Base-by-base conservation (phyloP, 2,329 filamentous ascomycete species). In the Colletotrichum coccodes region DNA sequence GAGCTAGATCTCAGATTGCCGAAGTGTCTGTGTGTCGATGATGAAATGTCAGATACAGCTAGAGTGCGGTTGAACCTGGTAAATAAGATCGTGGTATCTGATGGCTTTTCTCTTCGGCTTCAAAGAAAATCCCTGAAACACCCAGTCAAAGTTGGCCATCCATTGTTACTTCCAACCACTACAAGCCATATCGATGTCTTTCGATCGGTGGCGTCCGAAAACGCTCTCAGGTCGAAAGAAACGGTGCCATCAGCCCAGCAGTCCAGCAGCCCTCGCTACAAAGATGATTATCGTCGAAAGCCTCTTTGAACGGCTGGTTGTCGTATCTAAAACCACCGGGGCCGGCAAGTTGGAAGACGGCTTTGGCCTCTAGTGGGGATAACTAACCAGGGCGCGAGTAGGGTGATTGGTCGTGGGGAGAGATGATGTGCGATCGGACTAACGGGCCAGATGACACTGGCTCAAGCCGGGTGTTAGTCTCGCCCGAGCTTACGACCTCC, bases 151-250 rank as follows among this genome's bases (percentile, higher is more conserved):
- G 5, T 47, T 46, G 1, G 21, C n/a, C n/a, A 34, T n/a, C 21
- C 12, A 32, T 56, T n/a, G 18, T 7, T 23, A 23, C 6, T 11
- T 47, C 9, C 12, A n/a, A 12, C 16, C 4, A 5, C 23, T n/a
- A 18, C n/a, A 26, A 30, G 18, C 28, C 5, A 16, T 16, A 23
- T 9, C n/a, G 9, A n/a, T n/a, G n/a, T 32, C 32, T n/a, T 28
- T 50, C 47, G 52, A 26, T 53, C 47, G 46, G 64, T 64, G 53
- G 46, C 38, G 53, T 28, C 50, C 42, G 12, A 21, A 18, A 21
- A 53, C 30, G 23, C 3, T 32, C 26, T 50, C 52, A 64, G 64
- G 46, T 63, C 14, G 11, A 44, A 32, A 18, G 8, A 12, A 28
- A 30, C 30, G 56, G 44, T 47, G 28, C 28, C 50, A 26, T 57